Base-by-base conservation (phyloP, 495 filamentous ascomycete species). In the Annulohypoxylon nitens region DNA sequence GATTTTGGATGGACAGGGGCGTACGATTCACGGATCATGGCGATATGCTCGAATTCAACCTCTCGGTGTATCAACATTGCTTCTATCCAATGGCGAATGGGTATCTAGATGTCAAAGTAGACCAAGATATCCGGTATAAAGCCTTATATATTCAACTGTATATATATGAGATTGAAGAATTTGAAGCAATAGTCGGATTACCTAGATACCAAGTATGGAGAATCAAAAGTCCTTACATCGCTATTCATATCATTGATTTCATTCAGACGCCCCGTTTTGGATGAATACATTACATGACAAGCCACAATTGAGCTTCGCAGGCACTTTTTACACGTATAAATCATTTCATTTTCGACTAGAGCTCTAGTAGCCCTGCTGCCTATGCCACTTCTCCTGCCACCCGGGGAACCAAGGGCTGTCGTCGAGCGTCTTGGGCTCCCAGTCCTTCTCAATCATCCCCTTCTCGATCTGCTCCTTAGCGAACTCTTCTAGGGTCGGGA, bases 311-410 rank as follows among this genome's bases (percentile, higher is more conserved):
- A 34, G 26, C 14, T 16, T 55, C 2, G 30, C 33, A 16, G 30
- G 10, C 7, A 30, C 26, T 53, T 53, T 14, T 26, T 3, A 11
- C 36, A 10, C 53, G 18, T 20, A 58, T 39, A 45, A 41, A 12
- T 26, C 16, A 53, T 6, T 47, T n/a, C 26, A 8, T 26, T 25
- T 37, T 9, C 36, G n/a, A 2, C 11, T 20, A n/a, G 36, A 1
- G 23, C n/a, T 12, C 53, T 61, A 84, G 55, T 81, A 95, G 2
- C 93, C 93, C 78, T 97, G 93, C 78, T 91, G 85, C 5, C 85
- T 79, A 77, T 88, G 88, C 94, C 94, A 97, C 78, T 93, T 97
- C 77, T 90, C 90, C 82, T 90, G 85, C 94, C 94, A 97, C 0
- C 90, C 89, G 5, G 88, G 90, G 80, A 91, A 97, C 84, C 88